Evolutionary conservation across 306 rosid genomes (phyloP), one percentile per base, ranked within the genome.

Genomic region (Casuarina glauca): DNA sequence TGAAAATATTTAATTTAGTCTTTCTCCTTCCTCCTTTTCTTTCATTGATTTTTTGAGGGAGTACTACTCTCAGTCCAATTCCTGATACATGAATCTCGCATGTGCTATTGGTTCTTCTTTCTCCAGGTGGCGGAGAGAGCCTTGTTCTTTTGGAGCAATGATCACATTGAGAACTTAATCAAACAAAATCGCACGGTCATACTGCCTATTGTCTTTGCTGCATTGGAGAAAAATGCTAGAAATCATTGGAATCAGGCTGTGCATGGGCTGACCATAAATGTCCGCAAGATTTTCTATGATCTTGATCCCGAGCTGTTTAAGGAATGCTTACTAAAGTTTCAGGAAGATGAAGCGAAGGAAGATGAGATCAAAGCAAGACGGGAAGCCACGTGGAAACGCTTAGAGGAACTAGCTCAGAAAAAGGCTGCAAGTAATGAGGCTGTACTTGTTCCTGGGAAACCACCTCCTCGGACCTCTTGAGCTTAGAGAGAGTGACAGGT

Each of bases 161-260:
- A 93, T 74, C 97, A 91, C 73, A 81, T 93, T 63, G 89, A 87
- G 82, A 93, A 84, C 88, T 74, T 91, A 55, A 88, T 91, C 84
- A 91, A 79, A 82, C 96, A 89, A 82, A 88, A 91, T 71, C 78
- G 92, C 66, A 80, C 82, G 61, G 93, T 90, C 38, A 79, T 90
- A 74, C 88, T 92, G 19, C 97, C 97, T 53, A 89, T 91, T 52
- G 82, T 91, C 74, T 87, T 93, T 81, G 90, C 96, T 54, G 96
- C 96, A 35, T 62, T 93, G 87, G 94, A 93, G 88, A 88, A 48
- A 84, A 93, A 89, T 79, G 80, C 88, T 4, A 88, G 79, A 80
- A 82, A 77, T 63, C 97, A 90, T 77, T 91, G 97, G 97, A 93
- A 89, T 74, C 97, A 93, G 79, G 92, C 93, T 61, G 97, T 93